A percentile compares a stretch with the other conserved stretches of the same genome.
phyloP scores from a whole-genome alignment of 1,284 basidiomycete species.

The Sanghuangporus sanghuang region DNA sequence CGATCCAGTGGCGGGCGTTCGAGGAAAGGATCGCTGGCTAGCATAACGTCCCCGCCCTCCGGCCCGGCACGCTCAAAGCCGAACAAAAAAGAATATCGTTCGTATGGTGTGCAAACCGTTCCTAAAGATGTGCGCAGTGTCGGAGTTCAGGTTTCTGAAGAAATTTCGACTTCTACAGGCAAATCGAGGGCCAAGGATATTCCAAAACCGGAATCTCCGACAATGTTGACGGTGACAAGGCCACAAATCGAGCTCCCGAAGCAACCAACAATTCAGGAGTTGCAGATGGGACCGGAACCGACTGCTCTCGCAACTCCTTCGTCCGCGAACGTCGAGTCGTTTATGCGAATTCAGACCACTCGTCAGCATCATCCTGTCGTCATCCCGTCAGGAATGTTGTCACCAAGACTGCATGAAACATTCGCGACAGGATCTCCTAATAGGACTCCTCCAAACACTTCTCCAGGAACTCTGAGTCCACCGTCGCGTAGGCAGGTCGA shows the following conservation, averaged over 20 bases:
- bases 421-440: conserved; percentile 17
- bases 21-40: conserved; percentile 32
- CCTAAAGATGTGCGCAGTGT: conserved; percentile 43
- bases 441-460: conserved; percentile 1
- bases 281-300: conserved; percentile 6
- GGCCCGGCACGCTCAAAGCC: conserved; percentile 31
- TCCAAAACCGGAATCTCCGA: background rate
- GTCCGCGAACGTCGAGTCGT: conserved; percentile 6
- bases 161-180: conserved; percentile 3
- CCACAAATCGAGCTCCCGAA: conserved; percentile 12
- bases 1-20: conserved; percentile 22
- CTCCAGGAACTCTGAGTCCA: conserved; percentile 18
- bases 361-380: background rate
- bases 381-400: conserved; percentile 15
- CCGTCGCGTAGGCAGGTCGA: conserved; percentile 18
- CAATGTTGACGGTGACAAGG: background rate
- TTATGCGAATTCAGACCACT: background rate
- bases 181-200: background rate
- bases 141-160: conserved; percentile 45
- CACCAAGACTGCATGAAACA: conserved; percentile 16
- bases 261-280: conserved; percentile 11
- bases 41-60: conserved; percentile 25
- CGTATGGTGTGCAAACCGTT: conserved; percentile 58
- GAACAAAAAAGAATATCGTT: conserved; percentile 47
- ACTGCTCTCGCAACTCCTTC: conserved; percentile 11